These are phyloP conservation scores for Jackrogersella minutella DNA, from an alignment of 495 filamentous ascomycete species.

Conservation along the genomic window DNA sequence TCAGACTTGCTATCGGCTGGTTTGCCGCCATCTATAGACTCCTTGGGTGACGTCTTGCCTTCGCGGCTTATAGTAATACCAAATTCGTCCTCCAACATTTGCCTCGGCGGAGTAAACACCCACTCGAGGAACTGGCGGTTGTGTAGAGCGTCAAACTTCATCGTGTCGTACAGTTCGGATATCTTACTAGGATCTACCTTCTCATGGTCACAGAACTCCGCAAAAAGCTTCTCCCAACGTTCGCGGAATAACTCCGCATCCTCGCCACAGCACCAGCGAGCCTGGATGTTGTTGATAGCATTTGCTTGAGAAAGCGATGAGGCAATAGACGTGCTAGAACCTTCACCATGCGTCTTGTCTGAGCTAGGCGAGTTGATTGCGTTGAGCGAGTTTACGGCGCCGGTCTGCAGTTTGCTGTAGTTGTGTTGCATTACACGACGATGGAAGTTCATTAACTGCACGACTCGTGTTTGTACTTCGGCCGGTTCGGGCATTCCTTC, in stretches of 20 bases:
- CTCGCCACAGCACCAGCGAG: constrained; percentile 95
- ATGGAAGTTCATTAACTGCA: constrained; percentile 97
- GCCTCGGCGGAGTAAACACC: constrained; percentile 86
- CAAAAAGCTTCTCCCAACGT: constrained; percentile 98
- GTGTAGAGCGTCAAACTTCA: constrained; percentile 98
- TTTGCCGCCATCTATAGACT: constrained; percentile 45
- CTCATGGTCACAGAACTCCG: constrained; percentile 93
- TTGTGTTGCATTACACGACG: constrained; percentile 93
- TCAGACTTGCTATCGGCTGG: constrained; percentile 48
- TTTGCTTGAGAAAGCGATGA: constrained; percentile 64
- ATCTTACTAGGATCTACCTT: constrained; percentile 99
- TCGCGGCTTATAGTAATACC: constrained; percentile 52
- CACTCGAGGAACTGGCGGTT: constrained; percentile 97
- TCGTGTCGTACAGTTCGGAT: constrained; percentile 96
- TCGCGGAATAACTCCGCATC: constrained; percentile 94
- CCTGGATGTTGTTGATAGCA: constrained; percentile 73
- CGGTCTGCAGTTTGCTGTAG: constrained; percentile 75
- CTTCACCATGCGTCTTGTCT: constrained; percentile 50
- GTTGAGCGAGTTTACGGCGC: constrained; percentile 65
- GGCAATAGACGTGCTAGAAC: constrained; percentile 49
- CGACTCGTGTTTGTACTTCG: constrained; percentile 87
- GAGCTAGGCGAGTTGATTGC: constrained; percentile 57
- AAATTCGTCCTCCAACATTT: constrained; percentile 70
- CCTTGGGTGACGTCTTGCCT: constrained; percentile 45
- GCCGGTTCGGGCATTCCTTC: constrained; percentile 91